Evolutionary conservation across 2,329 filamentous ascomycete genomes (phyloP), one percentile per base, ranked within the genome.

Genomic region (Colletotrichum shisoi): DNA sequence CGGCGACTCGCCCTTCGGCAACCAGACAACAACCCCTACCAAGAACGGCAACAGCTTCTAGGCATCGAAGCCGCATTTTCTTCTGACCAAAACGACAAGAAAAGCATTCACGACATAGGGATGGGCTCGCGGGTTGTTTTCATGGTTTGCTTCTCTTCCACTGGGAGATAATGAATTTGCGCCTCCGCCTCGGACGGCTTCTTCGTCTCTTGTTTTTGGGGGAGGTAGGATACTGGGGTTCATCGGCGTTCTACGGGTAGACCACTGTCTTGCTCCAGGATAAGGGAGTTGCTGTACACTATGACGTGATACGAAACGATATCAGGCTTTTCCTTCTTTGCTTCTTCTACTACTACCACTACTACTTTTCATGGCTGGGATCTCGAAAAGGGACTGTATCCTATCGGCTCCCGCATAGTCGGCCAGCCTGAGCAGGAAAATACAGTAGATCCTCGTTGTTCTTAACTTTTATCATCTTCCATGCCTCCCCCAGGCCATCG

Each of bases 1-100:
- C 42, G 54, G 62, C 39, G 80, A 64, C 24, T 44, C 57, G 54
- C 57, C 70, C 24, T 77, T 79, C 62, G 74, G 71, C 57, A 69
- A 67, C 59, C 74, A 72, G 70, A 62, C 72, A 37, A 39, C 59
- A 2, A 69, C 69, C 37, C 66, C 54, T 46, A 61, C 48, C 66
- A 71, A 69, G 57, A 39, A 51, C 24, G 42, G 59, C 58, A 58
- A 62, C 40, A 34, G 57, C 46, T 70, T 68, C 9, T 66, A 59
- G 45, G 34, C 34, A 49, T 27, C 4, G 34, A 59, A 56, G 24
- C 54, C 57, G 51, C 54, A 63, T 67, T 58, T 65, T 66, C 51
- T 70, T 45, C 45, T 67, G 19, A 37, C 48, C 64, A 59, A 58
- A 56, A 57, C 52, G 48, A 48, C 46, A 60, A 58, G 56, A 67